A percentile compares a stretch with the other conserved stretches of the same genome.
Conservation (phyloP, 306 rosid genomes). For the Purshia tridentata region DNA sequence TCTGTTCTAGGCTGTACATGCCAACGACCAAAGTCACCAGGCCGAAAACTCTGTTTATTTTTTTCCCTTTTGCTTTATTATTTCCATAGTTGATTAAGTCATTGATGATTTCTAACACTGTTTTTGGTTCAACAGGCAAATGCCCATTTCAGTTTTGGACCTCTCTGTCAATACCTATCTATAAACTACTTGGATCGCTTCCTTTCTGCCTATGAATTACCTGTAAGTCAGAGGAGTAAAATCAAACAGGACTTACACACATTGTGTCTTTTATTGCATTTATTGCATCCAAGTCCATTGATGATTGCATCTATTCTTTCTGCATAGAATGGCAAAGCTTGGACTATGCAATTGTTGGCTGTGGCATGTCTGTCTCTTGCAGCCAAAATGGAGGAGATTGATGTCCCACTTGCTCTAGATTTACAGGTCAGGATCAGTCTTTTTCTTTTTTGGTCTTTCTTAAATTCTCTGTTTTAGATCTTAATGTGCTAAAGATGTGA, state of each 20-base stretch:
- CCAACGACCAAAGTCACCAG: constrained; percentile 16
- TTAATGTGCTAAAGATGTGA: constrained; percentile 3
- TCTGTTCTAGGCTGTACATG: constrained; percentile 13
- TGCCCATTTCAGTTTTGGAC: constrained; percentile 76
- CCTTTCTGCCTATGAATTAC: constrained; percentile 77
- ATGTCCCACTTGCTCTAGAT: constrained; percentile 66
- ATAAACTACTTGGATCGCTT: constrained; percentile 90
- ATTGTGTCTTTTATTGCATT: constrained; percentile 14
- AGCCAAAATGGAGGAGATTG: constrained; percentile 86
- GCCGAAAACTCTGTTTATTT: not conserved
- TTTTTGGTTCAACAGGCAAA: constrained; percentile 54
- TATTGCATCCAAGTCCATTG: constrained; percentile 12
- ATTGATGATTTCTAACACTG: not conserved
- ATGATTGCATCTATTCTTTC: constrained; percentile 4
- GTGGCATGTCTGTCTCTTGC: constrained; percentile 89
- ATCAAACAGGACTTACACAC: not conserved
- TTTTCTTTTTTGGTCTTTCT: not conserved
- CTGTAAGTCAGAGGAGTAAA: constrained; percentile 58
- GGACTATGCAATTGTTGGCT: constrained; percentile 93
- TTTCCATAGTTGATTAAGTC: constrained; percentile 22
- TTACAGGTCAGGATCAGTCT: constrained; percentile 56
- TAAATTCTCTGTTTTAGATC: constrained; percentile 13
- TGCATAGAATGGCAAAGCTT: constrained; percentile 66
- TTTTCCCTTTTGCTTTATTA: constrained; percentile 12
- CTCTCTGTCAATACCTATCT: constrained; percentile 74